These are phyloP conservation scores for Firmiana major DNA, from an alignment of 345 rosid genomes.

Conservation along the genomic window DNA sequence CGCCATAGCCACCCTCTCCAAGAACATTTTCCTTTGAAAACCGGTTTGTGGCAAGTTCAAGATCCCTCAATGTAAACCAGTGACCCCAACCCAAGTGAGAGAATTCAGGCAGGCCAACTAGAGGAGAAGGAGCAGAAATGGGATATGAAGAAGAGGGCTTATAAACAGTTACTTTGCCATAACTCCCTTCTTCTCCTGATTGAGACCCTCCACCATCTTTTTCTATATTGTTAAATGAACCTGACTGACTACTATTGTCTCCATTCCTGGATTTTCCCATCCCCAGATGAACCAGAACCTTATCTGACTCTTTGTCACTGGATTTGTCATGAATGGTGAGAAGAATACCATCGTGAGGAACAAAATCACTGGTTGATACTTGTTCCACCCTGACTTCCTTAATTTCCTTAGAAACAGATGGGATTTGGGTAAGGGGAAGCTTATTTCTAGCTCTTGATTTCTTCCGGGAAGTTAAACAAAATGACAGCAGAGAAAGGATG, in stretches of 20 bases:
- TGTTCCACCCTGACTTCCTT: slow-evolving; percentile 91
- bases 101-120: slow-evolving; percentile 68
- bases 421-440: slow-evolving; percentile 62
- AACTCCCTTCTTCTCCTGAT: slow-evolving; percentile 74
- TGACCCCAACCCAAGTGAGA: slow-evolving; percentile 89
- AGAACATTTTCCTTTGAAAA: slow-evolving; percentile 70
- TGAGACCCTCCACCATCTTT: slow-evolving; percentile 59
- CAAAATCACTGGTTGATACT: slow-evolving; percentile 54
- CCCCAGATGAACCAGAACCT: slow-evolving; percentile 75
- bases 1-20: slow-evolving; percentile 85
- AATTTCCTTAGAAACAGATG: slow-evolving; percentile 82
- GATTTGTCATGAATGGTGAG: slow-evolving; percentile 67
- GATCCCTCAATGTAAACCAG: slow-evolving; percentile 83
- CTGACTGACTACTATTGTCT: slow-evolving; percentile 49
- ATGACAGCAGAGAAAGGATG: slow-evolving; percentile 68
- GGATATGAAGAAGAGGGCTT: slow-evolving; percentile 71
- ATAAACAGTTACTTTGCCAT: slow-evolving; percentile 38
- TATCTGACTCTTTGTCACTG: slow-evolving; percentile 68
- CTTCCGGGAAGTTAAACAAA: slow-evolving; percentile 65
- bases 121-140: slow-evolving; percentile 66
- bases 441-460: slow-evolving; percentile 53
- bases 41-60: slow-evolving; percentile 67
- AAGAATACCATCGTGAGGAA: slow-evolving; percentile 65
- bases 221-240: slow-evolving; percentile 52
- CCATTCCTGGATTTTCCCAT: slow-evolving; percentile 63